Evolutionary conservation across 306 rosid genomes (phyloP).

Genomic region (Castanea crenata): DNA sequence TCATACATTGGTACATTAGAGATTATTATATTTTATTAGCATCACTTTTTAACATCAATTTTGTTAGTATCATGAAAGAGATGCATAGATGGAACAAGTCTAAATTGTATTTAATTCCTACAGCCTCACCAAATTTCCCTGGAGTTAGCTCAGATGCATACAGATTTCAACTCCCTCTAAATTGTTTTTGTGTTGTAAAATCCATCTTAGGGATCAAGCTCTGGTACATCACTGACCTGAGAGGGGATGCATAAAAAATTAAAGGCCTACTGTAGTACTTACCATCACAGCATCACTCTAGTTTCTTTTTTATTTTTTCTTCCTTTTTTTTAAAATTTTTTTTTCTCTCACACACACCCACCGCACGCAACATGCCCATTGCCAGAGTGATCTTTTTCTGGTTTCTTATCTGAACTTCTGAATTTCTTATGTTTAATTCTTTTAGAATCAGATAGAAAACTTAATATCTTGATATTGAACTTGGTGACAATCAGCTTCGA

Average conservation of each 20-base stretch:
- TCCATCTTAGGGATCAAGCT: background rate
- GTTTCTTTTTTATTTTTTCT: too few relatives aligned
- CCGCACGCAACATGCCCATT: too few relatives aligned
- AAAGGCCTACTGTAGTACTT: too few relatives aligned
- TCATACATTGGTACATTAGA: too few relatives aligned
- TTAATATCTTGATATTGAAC: background rate
- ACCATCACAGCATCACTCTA: too few relatives aligned
- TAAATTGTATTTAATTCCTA: background rate
- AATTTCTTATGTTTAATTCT: constrained; percentile 2
- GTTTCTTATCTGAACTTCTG: background rate
- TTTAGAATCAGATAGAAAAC: background rate
- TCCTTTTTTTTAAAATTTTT: too few relatives aligned
- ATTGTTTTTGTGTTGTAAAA: background rate
- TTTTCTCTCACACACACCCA: too few relatives aligned
- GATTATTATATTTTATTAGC: too few relatives aligned
- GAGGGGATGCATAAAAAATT: too few relatives aligned
- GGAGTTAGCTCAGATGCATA: background rate
- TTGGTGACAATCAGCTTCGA: constrained; percentile 19
- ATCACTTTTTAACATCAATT: too few relatives aligned
- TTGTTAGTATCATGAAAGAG: background rate
- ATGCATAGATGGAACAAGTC: background rate
- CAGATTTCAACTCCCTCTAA: background rate
- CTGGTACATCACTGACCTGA: background rate
- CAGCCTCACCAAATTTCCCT: background rate
- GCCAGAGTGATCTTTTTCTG: too few relatives aligned